A percentile compares a stretch with the other conserved stretches of the same genome.
These are phyloP conservation scores for Nigrospora sphaerica DNA, from an alignment of 2,329 filamentous ascomycete species.

Conservation along the genomic window DNA sequence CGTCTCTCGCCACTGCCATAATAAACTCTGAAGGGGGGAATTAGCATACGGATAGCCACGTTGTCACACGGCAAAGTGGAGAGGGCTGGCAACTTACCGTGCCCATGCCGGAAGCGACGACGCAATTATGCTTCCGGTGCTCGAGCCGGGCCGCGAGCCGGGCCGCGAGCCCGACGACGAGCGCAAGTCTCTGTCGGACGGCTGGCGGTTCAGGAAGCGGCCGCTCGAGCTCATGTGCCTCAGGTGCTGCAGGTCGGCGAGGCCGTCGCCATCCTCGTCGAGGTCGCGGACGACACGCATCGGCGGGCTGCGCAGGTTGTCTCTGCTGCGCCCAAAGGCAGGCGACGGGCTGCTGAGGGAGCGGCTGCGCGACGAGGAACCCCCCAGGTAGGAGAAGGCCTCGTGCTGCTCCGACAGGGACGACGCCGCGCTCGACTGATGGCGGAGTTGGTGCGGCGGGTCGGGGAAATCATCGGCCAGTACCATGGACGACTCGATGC, in stretches of 20 bases:
- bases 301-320: conserved; percentile 20
- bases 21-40: conserved; percentile 46
- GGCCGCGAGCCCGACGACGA: conserved; percentile 41
- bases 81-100: conserved; percentile 24
- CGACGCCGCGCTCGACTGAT: neutral
- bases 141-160: neutral
- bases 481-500: conserved; percentile 48
- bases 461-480: conserved; percentile 27
- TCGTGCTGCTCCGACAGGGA: too few relatives aligned
- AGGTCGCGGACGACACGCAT: conserved; percentile 46
- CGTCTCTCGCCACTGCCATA: conserved; percentile 60
- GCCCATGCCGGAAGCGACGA: conserved; percentile 47
- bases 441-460: conserved; percentile 28
- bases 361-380: neutral
- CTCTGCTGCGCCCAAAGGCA: conserved; percentile 8
- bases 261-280: conserved; percentile 58
- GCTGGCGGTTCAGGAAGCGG: conserved; percentile 42
- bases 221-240: conserved; percentile 44
- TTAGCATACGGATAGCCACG: conserved; percentile 6
- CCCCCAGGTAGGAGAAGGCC: neutral
- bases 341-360: neutral
- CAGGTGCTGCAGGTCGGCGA: conserved; percentile 51
- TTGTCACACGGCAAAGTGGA: neutral
- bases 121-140: conserved; percentile 36
- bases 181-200: conserved; percentile 44